These are phyloP conservation scores for Vanrija humicola DNA, from an alignment of 1,284 basidiomycete species.

Conservation along the genomic window DNA sequence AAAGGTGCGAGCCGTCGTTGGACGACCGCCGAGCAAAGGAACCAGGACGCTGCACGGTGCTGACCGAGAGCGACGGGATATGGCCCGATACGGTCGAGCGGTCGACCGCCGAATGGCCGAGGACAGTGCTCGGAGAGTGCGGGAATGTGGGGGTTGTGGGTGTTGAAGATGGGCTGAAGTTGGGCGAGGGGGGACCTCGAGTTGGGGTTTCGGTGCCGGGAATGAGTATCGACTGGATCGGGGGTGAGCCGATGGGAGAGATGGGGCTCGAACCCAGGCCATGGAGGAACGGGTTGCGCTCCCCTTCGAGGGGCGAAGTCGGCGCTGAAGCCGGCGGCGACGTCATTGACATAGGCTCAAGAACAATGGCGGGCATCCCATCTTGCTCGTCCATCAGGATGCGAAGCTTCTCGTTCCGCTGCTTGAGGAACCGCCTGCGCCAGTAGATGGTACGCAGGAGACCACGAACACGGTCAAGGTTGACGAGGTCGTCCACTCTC, in stretches of 20 bases:
- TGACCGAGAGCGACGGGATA: conserved; percentile 14
- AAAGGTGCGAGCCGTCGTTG: conserved; percentile 25
- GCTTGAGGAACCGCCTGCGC: conserved; percentile 61
- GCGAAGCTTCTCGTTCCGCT: conserved; percentile 25
- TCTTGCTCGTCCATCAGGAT: conserved; percentile 28
- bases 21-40: conserved; percentile 9
- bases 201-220: neutral
- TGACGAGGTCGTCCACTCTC: conserved; percentile 73
- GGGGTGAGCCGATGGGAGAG: conserved; percentile 4
- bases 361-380: conserved; percentile 47
- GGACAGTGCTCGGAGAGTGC: neutral
- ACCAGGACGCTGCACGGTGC: conserved; percentile 11
- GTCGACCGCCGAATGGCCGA: neutral
- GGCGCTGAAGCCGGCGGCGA: conserved; percentile 23
- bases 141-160: neutral
- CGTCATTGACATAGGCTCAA: conserved; percentile 38
- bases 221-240: conserved; percentile 5
- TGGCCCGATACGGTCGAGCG: conserved; percentile 5
- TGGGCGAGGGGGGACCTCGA: conserved; percentile 13
- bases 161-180: neutral
- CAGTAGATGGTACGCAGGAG: conserved; percentile 69
- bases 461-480: conserved; percentile 76
- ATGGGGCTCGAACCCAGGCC: conserved; percentile 7
- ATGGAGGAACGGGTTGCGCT: conserved; percentile 6
- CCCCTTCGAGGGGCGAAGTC: conserved; percentile 4